phyloP scores from a whole-genome alignment of 176 grass and related monocot genomes.

The Chrysopogon serrulatus region DNA sequence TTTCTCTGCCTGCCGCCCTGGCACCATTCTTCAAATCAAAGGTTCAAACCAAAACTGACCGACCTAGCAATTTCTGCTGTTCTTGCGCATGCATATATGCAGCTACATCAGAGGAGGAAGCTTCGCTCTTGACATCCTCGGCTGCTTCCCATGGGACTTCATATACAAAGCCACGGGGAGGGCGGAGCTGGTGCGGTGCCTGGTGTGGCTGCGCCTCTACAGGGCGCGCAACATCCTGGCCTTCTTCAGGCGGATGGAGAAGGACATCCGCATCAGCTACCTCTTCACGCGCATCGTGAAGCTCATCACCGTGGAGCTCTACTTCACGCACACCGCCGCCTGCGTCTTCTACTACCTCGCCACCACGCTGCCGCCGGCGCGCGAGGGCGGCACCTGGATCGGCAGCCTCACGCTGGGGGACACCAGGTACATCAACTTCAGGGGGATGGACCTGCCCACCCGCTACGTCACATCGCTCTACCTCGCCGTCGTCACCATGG shows the following conservation, averaged over 20 bases:
- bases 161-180: conserved; percentile 76
- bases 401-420: conserved; percentile 64
- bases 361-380: conserved; percentile 59
- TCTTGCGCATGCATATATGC: too few species aligned
- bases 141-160: conserved; percentile 84
- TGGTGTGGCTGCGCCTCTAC: conserved; percentile 72
- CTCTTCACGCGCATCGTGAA: conserved; percentile 83
- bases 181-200: conserved; percentile 57
- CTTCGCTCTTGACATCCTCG: conserved; percentile 71
- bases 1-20: not conserved
- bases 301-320: conserved; percentile 83
- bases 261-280: conserved; percentile 93
- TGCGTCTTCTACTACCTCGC: conserved; percentile 94
- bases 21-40: not conserved
- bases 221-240: conserved; percentile 57
- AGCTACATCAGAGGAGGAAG: conserved; percentile 75
- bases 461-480: conserved; percentile 88
- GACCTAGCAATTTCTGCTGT: not conserved
- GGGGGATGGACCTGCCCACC: conserved; percentile 63
- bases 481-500: conserved; percentile 88
- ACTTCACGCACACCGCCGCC: conserved; percentile 88
- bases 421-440: conserved; percentile 65
- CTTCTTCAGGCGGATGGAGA: conserved; percentile 90
- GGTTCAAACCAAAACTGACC: too few species aligned
- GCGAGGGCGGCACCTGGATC: conserved; percentile 74